Evolutionary conservation across 2,329 filamentous ascomycete genomes (phyloP), one percentile per base, ranked within the genome.

Genomic region (Lasiodiplodia gonubiensis): DNA sequence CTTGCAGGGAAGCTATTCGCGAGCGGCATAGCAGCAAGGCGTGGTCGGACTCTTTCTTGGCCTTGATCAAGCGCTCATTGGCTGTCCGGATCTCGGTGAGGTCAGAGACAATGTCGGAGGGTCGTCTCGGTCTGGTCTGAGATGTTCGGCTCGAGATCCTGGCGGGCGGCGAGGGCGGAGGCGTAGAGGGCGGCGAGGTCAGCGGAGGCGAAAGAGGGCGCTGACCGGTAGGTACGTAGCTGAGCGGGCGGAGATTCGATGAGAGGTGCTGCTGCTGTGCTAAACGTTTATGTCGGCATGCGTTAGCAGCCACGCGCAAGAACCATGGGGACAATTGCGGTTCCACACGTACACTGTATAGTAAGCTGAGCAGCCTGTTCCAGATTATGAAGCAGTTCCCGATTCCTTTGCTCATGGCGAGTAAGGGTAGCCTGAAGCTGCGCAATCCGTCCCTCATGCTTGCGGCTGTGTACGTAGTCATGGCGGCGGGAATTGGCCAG

Each of bases 21-120:
- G 68, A 72, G 30, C 77, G 75, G 67, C 77, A 79, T 16, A 74
- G 71, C 30, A 74, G 66, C n/a, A 79, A 74, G 21, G 77, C 77
- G 59, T 74, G 75, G 27, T 79, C 75, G 4, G 77, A 79, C 67
- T 78, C 76, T 30, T 72, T 74, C 66, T 79, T 79, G 27, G 77
- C 77, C 54, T 72, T 74, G 68, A 78, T 75, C 42, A 79, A 69
- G 14, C 76, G 75, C 49, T 74, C 75, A 42, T 79, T 74, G 10
- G 73, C 72, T 1, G 76, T 77, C 8, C 74, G 74, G 52, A 76
- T 72, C 18, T 78, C 74, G 23, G 69, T 66, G 16, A 71, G 68
- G n/a, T 68, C 68, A n/a, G 66, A 21, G 18, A 61, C 51, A 27
- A 54, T 39, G 27, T 67, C 51, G 10, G 66, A 63, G 4, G 57